Conservation (phyloP, 805 yeast species). For the Candida hungchunana region DNA sequence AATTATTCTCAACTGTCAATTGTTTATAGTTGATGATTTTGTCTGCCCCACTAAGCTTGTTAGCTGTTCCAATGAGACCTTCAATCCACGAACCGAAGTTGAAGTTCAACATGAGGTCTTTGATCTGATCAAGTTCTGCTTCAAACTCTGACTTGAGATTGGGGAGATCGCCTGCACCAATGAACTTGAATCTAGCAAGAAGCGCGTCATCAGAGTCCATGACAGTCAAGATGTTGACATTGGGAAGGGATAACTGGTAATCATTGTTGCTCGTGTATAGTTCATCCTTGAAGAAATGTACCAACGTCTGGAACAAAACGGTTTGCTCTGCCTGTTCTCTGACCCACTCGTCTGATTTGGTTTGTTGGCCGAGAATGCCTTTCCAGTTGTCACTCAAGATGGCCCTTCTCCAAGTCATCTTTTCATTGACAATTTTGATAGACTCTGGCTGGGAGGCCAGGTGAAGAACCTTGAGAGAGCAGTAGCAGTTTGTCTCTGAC, state of each 20-base stretch:
- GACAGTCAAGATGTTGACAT: conserved; percentile 12
- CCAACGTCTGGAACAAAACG: conserved; percentile 42
- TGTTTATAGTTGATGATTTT: conserved; percentile 35
- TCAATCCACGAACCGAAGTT: conserved; percentile 29
- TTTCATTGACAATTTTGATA: conserved; percentile 32
- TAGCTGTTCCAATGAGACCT: conserved; percentile 34
- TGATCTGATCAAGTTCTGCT: conserved; percentile 22
- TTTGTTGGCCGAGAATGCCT: conserved; percentile 32
- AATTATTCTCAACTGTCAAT: conserved; percentile 27
- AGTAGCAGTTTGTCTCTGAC: conserved; percentile 30
- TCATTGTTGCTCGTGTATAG: conserved; percentile 26
- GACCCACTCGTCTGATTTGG: conserved; percentile 38
- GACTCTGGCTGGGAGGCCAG: conserved; percentile 26
- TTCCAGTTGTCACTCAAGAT: conserved; percentile 52
- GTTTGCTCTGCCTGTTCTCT: conserved; percentile 39
- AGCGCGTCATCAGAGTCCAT: conserved; percentile 19
- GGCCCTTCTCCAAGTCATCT: conserved; percentile 56
- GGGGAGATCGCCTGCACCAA: conserved; percentile 22
- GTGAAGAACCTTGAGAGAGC: conserved; percentile 50
- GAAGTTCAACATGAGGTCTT: conserved; percentile 8
- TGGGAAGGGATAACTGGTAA: conserved; percentile 29
- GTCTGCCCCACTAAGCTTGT: conserved; percentile 31
- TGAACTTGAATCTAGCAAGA: conserved; percentile 21
- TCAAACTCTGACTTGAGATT: conserved; percentile 22
- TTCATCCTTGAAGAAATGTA: conserved; percentile 31